Evolutionary conservation across 2,329 filamentous ascomycete species (phyloP).

Genomic region (Polytolypa hystricis): DNA sequence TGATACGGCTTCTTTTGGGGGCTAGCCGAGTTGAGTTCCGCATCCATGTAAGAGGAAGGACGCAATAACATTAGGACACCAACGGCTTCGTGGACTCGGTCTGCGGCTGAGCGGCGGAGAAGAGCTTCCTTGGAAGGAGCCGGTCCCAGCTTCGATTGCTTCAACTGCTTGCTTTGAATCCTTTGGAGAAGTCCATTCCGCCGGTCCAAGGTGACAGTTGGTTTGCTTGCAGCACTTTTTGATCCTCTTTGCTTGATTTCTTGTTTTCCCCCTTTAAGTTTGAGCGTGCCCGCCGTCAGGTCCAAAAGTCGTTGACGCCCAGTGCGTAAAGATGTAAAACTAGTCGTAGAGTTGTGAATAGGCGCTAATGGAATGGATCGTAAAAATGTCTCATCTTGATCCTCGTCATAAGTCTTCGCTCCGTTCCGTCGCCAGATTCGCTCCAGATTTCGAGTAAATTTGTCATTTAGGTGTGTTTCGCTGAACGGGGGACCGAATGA

Average conservation of each 20-base stretch:
- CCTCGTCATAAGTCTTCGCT: slow-evolving; percentile 20
- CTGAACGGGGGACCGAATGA: slow-evolving; percentile 20
- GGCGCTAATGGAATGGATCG: slow-evolving; percentile 22
- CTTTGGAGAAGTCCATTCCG: slow-evolving; percentile 62
- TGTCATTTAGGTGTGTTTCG: slow-evolving; percentile 38
- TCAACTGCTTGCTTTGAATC: slow-evolving; percentile 56
- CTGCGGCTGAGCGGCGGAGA: slow-evolving; percentile 52
- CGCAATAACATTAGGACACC: slow-evolving; percentile 55
- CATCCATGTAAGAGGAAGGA: slow-evolving; percentile 24
- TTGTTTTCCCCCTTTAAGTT: slow-evolving; percentile 20
- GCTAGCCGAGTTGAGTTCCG: slow-evolving; percentile 20
- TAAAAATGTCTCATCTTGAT: slow-evolving; percentile 23
- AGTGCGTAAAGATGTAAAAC: slow-evolving; percentile 25
- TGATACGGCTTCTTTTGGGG: slow-evolving; percentile 54
- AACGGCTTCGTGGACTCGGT: slow-evolving; percentile 57
- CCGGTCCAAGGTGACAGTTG: slow-evolving; percentile 21
- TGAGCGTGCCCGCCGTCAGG: slow-evolving; percentile 28
- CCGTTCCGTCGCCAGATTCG: slow-evolving; percentile 35
- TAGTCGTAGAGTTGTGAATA: slow-evolving; percentile 28
- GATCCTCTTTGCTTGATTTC: slow-evolving; percentile 6
- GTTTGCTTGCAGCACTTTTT: slow-evolving; percentile 15
- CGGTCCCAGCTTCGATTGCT: slow-evolving; percentile 35
- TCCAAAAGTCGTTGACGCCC: slow-evolving; percentile 32
- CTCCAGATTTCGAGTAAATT: slow-evolving; percentile 40
- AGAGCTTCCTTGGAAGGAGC: slow-evolving; percentile 45